A percentile compares a stretch with the other conserved stretches of the same genome.
phyloP scores from a whole-genome alignment of 805 yeast species.

The Scheffersomyces lignosus region DNA sequence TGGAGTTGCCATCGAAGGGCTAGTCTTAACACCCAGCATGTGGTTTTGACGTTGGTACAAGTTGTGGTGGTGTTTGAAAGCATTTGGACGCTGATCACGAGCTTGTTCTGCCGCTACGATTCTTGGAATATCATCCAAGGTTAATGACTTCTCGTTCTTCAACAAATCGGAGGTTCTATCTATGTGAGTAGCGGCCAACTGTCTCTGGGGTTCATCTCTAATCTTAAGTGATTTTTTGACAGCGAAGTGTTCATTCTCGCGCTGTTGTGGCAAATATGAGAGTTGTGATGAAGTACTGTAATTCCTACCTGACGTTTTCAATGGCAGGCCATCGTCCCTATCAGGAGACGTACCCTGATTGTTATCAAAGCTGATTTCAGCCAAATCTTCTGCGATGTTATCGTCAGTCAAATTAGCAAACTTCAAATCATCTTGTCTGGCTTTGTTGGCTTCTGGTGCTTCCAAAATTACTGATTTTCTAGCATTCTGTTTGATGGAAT shows the following conservation, averaged over 20 bases:
- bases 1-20: slow-evolving; percentile 6
- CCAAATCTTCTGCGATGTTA: slow-evolving; percentile 13
- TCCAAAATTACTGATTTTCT: slow-evolving; percentile 67
- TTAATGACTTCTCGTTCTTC: slow-evolving; percentile 78
- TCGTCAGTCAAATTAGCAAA: slow-evolving; percentile 10
- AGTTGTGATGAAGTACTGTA: slow-evolving; percentile 25
- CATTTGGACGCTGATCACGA: slow-evolving; percentile 87
- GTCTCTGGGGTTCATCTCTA: slow-evolving; percentile 39
- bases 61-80: slow-evolving; percentile 75
- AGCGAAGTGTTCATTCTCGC: slow-evolving; percentile 27
- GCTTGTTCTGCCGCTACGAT: slow-evolving; percentile 98
- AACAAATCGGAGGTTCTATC: slow-evolving; percentile 70
- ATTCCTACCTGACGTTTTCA: slow-evolving; percentile 21
- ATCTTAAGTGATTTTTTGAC: slow-evolving; percentile 28
- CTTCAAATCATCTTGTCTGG: slow-evolving; percentile 24
- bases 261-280: slow-evolving; percentile 25
- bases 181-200: slow-evolving; percentile 36
- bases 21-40: slow-evolving; percentile 17
- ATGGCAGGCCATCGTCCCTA: slow-evolving; percentile 1
- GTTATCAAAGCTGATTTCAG: slow-evolving; percentile 8
- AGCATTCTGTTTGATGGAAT: slow-evolving; percentile 57
- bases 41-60: slow-evolving; percentile 36
- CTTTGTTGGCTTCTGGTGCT: slow-evolving; percentile 54
- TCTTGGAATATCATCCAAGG: slow-evolving; percentile 94
- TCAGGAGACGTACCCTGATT: slow-evolving; percentile 4